Evolutionary conservation across 73 alveolate species (phyloP).

Genomic region (Blepharisma japonicum): DNA sequence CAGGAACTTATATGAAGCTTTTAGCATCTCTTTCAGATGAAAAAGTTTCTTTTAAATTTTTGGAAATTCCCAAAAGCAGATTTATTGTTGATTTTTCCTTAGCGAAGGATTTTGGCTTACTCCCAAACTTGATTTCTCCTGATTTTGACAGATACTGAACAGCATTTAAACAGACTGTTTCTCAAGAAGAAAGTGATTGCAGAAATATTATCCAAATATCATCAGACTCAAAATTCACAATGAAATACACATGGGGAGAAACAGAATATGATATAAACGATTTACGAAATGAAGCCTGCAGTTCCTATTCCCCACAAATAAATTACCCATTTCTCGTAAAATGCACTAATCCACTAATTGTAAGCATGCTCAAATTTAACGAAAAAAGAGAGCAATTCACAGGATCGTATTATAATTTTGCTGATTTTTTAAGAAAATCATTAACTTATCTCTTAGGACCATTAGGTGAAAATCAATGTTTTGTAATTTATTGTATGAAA

Average conservation of each 20-base stretch:
- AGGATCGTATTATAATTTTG: no score
- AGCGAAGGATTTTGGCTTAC: constrained; percentile 20
- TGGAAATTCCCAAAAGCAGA: background rate
- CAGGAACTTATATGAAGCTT: background rate
- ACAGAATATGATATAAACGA: background rate
- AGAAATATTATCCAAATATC: background rate
- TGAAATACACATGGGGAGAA: constrained; percentile 23
- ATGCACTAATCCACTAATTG: background rate
- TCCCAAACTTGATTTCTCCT: background rate
- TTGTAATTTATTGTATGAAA: background rate
- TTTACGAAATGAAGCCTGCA: background rate
- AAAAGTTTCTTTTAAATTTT: background rate
- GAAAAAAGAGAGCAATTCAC: background rate
- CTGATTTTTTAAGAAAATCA: background rate
- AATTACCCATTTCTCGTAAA: background rate
- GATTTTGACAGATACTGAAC: constrained; percentile 6
- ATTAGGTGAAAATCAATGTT: background rate
- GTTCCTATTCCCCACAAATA: background rate
- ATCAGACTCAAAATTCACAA: background rate
- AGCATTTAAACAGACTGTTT: background rate
- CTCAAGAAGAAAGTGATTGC: background rate
- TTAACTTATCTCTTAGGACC: background rate
- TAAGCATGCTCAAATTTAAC: background rate
- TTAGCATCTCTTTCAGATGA: background rate
- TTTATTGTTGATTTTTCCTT: background rate